Conservation (phyloP, 345 rosid genomes). For the Theobroma cacao region DNA sequence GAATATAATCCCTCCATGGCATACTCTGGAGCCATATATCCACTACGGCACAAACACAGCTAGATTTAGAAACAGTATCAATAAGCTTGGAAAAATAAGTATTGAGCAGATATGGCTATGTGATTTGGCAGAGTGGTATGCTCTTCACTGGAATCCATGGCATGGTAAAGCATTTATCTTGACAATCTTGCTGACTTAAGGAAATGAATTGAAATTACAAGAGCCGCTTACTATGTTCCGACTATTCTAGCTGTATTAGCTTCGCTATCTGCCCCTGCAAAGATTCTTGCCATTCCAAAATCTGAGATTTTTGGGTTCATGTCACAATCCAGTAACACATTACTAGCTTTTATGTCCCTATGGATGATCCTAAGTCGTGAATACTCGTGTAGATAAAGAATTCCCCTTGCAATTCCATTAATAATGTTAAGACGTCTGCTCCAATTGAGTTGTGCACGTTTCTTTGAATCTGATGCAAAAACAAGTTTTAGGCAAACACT, state of each 20-base stretch:
- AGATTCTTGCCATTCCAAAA: conserved; percentile 53
- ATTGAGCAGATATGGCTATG: not conserved
- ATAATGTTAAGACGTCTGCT: conserved; percentile 33
- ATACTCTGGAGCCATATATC: conserved; percentile 57
- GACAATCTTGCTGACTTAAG: not conserved
- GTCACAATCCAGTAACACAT: conserved; percentile 40
- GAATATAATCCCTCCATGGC: conserved; percentile 50
- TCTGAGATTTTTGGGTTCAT: conserved; percentile 56
- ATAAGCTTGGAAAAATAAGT: not conserved
- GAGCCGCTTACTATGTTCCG: conserved; percentile 42
- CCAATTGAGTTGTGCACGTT: conserved; percentile 35
- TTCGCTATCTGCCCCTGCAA: conserved; percentile 41
- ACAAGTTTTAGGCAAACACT: not conserved
- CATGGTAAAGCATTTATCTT: not conserved
- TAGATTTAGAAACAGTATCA: not conserved
- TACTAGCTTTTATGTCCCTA: conserved; percentile 44
- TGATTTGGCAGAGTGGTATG: not conserved
- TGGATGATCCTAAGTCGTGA: conserved; percentile 38
- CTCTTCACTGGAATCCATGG: too few relatives aligned
- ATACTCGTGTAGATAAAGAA: conserved; percentile 48
- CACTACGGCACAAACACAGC: conserved; percentile 22
- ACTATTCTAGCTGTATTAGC: conserved; percentile 45
- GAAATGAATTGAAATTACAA: not conserved
- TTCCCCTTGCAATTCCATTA: conserved; percentile 44
- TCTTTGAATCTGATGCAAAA: conserved; percentile 28